Percentiles rank a stretch among this genome's conserved stretches.
These are phyloP conservation scores for Daucus carota DNA, from an alignment of 129 eudicot genomes.

Conservation along the genomic window DH1_v3.0 NC_030382.2:51345501-51346000, in stretches of 20 bases:
- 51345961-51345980: constrained; percentile 16
- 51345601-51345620: constrained; percentile 47
- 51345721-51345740: constrained; percentile 40
- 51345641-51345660: constrained; percentile 61
- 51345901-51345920: constrained; percentile 34
- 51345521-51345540: constrained; percentile 47
- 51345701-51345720: constrained; percentile 40
- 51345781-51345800: constrained; percentile 48
- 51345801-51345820: constrained; percentile 44
- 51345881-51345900: constrained; percentile 55
- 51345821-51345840: constrained; percentile 34
- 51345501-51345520: constrained; percentile 41
- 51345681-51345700: constrained; percentile 53
- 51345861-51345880: constrained; percentile 43
- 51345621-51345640: constrained; percentile 48
- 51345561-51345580: constrained; percentile 46
- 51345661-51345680: constrained; percentile 53
- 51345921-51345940: constrained; percentile 24
- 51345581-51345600: constrained; percentile 40
- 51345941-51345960: constrained; percentile 9
- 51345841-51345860: constrained; percentile 40
- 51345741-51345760: constrained; percentile 36
- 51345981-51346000: neutral
- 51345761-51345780: constrained; percentile 58
- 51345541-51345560: constrained; percentile 48